Evolutionary conservation across 129 eudicot genomes (phyloP).

Genomic region (Flaveria brownii): DNA sequence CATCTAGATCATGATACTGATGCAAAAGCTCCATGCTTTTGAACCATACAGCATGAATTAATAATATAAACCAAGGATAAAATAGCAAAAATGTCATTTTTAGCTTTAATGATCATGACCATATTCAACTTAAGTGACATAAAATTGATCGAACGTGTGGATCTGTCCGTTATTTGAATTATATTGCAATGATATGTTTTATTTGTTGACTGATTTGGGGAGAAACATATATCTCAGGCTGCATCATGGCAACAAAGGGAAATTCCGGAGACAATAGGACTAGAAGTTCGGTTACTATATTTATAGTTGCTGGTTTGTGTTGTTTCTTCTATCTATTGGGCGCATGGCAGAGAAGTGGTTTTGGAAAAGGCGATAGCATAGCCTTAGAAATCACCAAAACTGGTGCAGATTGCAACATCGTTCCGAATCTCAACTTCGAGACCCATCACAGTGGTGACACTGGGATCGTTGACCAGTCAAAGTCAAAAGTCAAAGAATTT

Average conservation of each 20-base stretch:
- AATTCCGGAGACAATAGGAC: slow-evolving; percentile 67
- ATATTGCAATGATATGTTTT: slow-evolving; percentile 19
- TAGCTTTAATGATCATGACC: background rate
- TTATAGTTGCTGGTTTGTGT: slow-evolving; percentile 81
- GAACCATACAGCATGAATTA: background rate
- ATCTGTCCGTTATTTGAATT: background rate
- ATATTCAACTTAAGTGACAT: background rate
- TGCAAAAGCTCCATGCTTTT: background rate
- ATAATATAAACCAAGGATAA: background rate
- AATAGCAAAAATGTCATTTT: background rate
- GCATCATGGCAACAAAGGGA: slow-evolving; percentile 68
- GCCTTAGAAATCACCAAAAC: slow-evolving; percentile 78
- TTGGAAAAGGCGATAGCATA: slow-evolving; percentile 93
- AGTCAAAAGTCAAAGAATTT: slow-evolving; percentile 37
- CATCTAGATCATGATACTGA: slow-evolving; percentile 1
- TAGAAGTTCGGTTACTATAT: slow-evolving; percentile 69
- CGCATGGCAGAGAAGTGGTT: slow-evolving; percentile 98
- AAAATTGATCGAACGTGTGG: background rate
- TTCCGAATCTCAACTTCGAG: slow-evolving; percentile 83
- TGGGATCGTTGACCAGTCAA: slow-evolving; percentile 51
- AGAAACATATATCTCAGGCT: slow-evolving; percentile 46
- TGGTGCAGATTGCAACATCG: slow-evolving; percentile 65
- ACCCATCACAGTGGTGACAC: slow-evolving; percentile 80
- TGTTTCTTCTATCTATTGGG: slow-evolving; percentile 92
- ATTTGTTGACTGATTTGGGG: slow-evolving; percentile 11